Conservation (phyloP, 768 basidiomycete genomes). For the Sarcomyxa edulis region DNA sequence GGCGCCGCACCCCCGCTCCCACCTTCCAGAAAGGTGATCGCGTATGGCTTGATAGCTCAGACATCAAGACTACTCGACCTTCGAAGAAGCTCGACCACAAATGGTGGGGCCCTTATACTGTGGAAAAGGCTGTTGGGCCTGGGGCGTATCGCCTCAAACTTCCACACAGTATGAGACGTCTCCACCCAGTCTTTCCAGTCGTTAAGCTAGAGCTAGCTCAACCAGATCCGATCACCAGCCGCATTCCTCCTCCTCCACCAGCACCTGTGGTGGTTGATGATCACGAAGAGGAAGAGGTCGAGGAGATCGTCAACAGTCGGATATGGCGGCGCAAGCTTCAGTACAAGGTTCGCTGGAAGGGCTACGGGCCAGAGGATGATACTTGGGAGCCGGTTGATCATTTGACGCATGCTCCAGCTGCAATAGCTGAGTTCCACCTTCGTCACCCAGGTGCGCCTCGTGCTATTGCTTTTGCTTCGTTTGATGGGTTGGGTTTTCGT, state of each 20-base stretch:
- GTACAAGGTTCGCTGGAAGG: slow-evolving; percentile 10
- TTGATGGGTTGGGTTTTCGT: too few species aligned
- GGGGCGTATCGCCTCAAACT: slow-evolving; percentile 12
- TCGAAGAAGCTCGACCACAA: slow-evolving; percentile 10
- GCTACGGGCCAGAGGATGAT: slow-evolving; percentile 1
- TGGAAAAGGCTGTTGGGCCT: slow-evolving; percentile 2
- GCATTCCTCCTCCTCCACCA: slow-evolving; percentile 2
- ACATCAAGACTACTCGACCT: slow-evolving; percentile 7
- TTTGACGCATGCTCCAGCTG: too few species aligned
- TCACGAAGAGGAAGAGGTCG: slow-evolving; percentile 10
- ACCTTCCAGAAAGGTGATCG: slow-evolving; percentile 9
- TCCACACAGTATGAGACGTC: slow-evolving; percentile 7
- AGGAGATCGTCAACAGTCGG: slow-evolving; percentile 9
- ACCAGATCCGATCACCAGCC: slow-evolving; percentile 5
- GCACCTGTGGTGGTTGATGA: slow-evolving; percentile 5
- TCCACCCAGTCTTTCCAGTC: slow-evolving; percentile 14
- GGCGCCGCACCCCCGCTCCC: slow-evolving; percentile 3
- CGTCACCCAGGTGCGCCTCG: too few species aligned
- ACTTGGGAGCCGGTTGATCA: neutral
- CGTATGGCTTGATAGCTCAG: slow-evolving; percentile 7
- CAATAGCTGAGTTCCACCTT: too few species aligned
- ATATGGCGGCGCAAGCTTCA: slow-evolving; percentile 5
- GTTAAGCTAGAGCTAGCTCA: slow-evolving; percentile 4
- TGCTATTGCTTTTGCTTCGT: too few species aligned
- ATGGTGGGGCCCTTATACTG: slow-evolving; percentile 9